Conservation (phyloP, 192 early-diverging fungal genomes). For the Coemansia sp. region DNA sequence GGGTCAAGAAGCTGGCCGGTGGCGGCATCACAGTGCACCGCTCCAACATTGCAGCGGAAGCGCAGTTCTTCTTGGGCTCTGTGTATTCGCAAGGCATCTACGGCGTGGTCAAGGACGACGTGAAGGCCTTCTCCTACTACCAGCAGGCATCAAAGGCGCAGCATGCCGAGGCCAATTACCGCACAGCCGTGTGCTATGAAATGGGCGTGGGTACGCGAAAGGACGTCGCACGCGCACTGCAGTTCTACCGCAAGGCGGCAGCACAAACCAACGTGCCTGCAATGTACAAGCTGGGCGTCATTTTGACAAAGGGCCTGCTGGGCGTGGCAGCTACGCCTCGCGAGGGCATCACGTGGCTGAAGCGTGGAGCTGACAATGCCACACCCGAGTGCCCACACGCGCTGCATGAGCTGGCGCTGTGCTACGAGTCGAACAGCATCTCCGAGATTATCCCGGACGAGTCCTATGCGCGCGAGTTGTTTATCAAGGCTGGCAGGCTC, state of each 20-base stretch:
- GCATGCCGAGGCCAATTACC: conserved; percentile 90
- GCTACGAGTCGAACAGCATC: conserved; percentile 76
- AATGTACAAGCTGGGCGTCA: conserved; percentile 97
- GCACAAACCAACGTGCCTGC: conserved; percentile 86
- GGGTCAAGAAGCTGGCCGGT: conserved; percentile 79
- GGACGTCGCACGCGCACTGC: conserved; percentile 75
- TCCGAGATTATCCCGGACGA: conserved; percentile 76
- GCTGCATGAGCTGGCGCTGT: conserved; percentile 86
- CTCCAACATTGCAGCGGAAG: conserved; percentile 77
- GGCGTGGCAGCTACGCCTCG: conserved; percentile 74
- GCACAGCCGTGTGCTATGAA: conserved; percentile 96
- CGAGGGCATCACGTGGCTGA: conserved; percentile 93
- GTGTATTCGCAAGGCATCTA: conserved; percentile 83
- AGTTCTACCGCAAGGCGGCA: conserved; percentile 93
- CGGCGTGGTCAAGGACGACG: conserved; percentile 76
- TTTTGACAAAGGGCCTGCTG: conserved; percentile 82
- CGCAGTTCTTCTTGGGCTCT: conserved; percentile 90
- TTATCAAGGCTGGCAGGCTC: conserved; percentile 86
- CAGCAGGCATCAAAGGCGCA: conserved; percentile 89
- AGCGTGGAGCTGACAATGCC: conserved; percentile 85
- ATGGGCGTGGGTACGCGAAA: conserved; percentile 88
- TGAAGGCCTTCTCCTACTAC: conserved; percentile 88
- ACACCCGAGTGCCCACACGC: conserved; percentile 90
- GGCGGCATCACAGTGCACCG: conserved; percentile 62
- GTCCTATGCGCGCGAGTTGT: conserved; percentile 86